Percentiles rank a stretch among this genome's conserved stretches.
phyloP scores from a whole-genome alignment of 75 land plant species.

The Pinus taeda region DNA sequence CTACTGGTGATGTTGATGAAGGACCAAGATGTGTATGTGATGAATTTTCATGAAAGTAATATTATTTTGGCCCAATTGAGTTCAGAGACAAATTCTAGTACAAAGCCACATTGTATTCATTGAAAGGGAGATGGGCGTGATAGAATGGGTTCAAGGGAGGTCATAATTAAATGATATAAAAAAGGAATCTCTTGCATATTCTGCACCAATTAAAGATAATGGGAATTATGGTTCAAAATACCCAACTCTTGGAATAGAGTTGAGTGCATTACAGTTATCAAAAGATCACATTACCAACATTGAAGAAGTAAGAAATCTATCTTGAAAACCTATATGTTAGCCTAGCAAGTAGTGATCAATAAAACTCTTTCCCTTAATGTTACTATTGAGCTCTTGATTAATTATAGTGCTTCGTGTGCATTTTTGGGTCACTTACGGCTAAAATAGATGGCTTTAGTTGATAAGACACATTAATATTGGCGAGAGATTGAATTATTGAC shows the following conservation, averaged over 20 bases:
- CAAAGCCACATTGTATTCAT: not conserved
- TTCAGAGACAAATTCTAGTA: constrained; percentile 13
- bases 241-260: constrained; percentile 30
- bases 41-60: constrained; percentile 97
- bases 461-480: not conserved
- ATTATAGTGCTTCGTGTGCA: not conserved
- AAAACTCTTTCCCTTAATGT: not conserved
- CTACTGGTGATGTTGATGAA: constrained; percentile 89
- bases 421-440: not conserved
- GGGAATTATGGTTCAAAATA: constrained; percentile 9
- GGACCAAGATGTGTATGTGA: constrained; percentile 95
- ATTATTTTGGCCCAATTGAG: constrained; percentile 76
- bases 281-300: constrained; percentile 97
- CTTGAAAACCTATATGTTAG: not conserved
- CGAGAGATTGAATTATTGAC: not conserved
- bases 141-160: constrained; percentile 14
- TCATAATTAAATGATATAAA: constrained; percentile 55
- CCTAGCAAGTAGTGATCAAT: not conserved
- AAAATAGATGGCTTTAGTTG: not conserved
- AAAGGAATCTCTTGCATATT: constrained; percentile 41
- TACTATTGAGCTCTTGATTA: not conserved
- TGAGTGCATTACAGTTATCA: constrained; percentile 85
- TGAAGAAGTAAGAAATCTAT: constrained; percentile 60
- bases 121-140: not conserved
- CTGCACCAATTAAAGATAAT: constrained; percentile 19